Base-by-base conservation (phyloP, 2,329 filamentous ascomycete genomes). In the Emergomyces orientalis region DNA sequence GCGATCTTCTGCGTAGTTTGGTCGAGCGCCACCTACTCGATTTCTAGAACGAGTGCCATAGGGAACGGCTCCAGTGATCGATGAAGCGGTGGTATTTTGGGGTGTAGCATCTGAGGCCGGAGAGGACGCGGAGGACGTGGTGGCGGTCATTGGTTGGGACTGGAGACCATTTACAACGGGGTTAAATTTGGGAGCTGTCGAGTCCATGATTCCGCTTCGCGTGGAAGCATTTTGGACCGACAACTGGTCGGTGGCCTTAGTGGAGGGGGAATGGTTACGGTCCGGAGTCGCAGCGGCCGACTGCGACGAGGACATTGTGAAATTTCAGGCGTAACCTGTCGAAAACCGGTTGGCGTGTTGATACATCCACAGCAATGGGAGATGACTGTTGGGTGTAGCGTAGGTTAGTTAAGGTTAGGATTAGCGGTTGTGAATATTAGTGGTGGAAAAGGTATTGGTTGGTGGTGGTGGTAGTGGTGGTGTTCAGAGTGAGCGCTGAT, bases 11-110 rank as follows among this genome's bases (percentile, higher is more conserved):
- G 94, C 93, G 76, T 99, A 99, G 77, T 99, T 99, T 68, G 88
- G 87, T 69, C 94, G 89, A 69, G 88, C 83, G 68, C 84, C 86
- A 51, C 63, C 71, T 63, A 85, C 87, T 71, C 92, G 88, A 77
- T 96, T 96, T 74, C 94, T 89, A 69, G 92, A 97, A 71, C 92
- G 88, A 74, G 94, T 99, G 71, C 93, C 93, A 77, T 99, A 97
- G 57, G 86, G 87, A 69, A 86, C 86, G 59, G 88, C 80, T 34
- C 77, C 79, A 67, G 83, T 82, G 68, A 78, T 75, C 65, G 71
- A 69, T 67, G 74, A 74, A 65, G 74, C 71, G 65, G 64, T 65
- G 62, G 70, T 71, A 62, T 71, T 69, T 66, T 77, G 74, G 62
- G 54, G 63, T 14, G 58, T 54, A 41, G 62, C 66, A 39, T 63